Base-by-base conservation (phyloP, 495 filamentous ascomycete species). In the Durotheca rogersii region DNA sequence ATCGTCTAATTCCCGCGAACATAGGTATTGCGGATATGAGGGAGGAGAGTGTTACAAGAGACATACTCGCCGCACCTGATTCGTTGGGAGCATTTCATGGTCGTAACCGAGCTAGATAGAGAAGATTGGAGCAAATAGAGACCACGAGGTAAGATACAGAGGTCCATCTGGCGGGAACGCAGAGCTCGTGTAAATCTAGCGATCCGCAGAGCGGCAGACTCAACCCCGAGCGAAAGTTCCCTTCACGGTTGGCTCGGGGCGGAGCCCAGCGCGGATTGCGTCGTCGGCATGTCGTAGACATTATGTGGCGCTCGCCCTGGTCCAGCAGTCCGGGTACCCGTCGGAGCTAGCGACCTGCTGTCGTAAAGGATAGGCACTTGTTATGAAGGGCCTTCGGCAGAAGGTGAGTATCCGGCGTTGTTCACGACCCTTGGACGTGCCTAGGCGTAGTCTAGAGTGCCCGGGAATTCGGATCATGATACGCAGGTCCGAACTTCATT, bases 181-280 rank as follows among this genome's bases (percentile, higher is more conserved):
- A 50, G 20, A 52, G 35, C 44, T 59, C 23, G 47, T 47, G 53
- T 57, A 42, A 47, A 46, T 50, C 56, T 50, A 46, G 51, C 50
- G 56, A 50, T 39, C 56, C 56, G 56, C 46, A 36, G 56, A 59
- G 45, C 45, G 54, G 41, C 45, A 59, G 41, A 49, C 27, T 59
- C 56, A 50, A 50, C 31, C 42, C 49, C 42, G 12, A 37, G 33
- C 30, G 11, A 5, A 45, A 33, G 23, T 30, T 46, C 23, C 23
- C 4, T 9, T 27, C 9, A 9, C 23, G 4, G 4, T 27, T 4
- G 23, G 4, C 23, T 9, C 50, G 51, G 47, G 50, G 14, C 49
- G 49, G 56, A 58, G 49, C 10, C 45, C 49, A 50, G 50, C 46
- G 41, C 36, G 50, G 36, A 19, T 54, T 47, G 56, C 50, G 44